A percentile compares a stretch with the other conserved stretches of the same genome.
These are phyloP conservation scores for Ottelia alismoides DNA, from an alignment of 106 monocot species.

Conservation along the genomic window DNA sequence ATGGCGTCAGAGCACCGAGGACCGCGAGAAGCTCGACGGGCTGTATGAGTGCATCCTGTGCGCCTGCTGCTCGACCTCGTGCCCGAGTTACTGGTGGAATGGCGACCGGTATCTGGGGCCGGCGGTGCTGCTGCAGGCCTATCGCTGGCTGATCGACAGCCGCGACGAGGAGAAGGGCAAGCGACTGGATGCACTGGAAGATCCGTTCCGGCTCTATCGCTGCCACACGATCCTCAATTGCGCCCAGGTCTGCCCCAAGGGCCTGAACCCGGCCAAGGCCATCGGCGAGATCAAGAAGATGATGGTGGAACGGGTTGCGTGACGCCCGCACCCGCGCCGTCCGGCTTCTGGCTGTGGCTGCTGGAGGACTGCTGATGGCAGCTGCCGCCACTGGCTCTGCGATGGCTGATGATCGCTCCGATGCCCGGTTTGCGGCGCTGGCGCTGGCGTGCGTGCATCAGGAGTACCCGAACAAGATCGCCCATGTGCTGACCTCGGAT, in stretches of 20 bases:
- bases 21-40: constrained; percentile 18
- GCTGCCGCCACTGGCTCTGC: too few relatives aligned
- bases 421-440: too few relatives aligned
- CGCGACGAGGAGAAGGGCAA: constrained; percentile 38
- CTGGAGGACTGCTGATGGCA: too few relatives aligned
- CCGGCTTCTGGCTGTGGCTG: too few relatives aligned
- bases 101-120: too few relatives aligned
- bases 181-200: constrained; percentile 37
- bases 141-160: constrained; percentile 40
- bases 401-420: too few relatives aligned
- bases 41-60: constrained; percentile 32
- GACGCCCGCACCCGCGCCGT: too few relatives aligned
- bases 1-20: constrained; percentile 22
- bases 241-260: constrained; percentile 31
- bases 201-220: constrained; percentile 25
- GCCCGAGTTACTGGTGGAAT: constrained; percentile 65
- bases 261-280: constrained; percentile 1
- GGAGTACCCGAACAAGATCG: too few relatives aligned
- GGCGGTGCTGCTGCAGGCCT: constrained; percentile 43
- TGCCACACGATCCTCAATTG: constrained; percentile 45
- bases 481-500: too few relatives aligned
- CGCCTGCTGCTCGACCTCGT: constrained; percentile 50
- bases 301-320: too few relatives aligned
- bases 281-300: constrained; percentile 2
- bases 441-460: too few relatives aligned